These are phyloP conservation scores for Lyophyllum atratum DNA, from an alignment of 768 basidiomycete species.

Conservation along the genomic window DNA sequence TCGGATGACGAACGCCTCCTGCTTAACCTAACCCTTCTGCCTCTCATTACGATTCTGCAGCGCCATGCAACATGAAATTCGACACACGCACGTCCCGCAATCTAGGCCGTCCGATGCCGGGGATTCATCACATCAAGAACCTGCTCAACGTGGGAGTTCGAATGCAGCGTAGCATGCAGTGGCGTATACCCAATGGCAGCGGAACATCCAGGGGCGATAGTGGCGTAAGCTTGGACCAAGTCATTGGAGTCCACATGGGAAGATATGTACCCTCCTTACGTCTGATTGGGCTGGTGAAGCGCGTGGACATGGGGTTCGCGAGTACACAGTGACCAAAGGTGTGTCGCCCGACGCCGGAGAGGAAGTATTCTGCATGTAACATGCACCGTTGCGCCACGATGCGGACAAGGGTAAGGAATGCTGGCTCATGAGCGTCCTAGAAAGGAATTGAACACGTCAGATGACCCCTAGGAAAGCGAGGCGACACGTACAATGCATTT, in stretches of 20 bases:
- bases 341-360: constrained; percentile 88
- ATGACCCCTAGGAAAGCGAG: neutral
- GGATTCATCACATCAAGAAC: constrained; percentile 86
- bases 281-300: constrained; percentile 97
- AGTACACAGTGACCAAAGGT: constrained; percentile 97
- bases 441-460: neutral
- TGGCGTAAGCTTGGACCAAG: neutral
- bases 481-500: constrained; percentile 63
- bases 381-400: constrained; percentile 99
- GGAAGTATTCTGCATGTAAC: constrained; percentile 98
- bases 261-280: constrained; percentile 79
- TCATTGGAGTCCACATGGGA: too few species aligned
- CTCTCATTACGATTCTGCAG: constrained; percentile 67
- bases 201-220: constrained; percentile 59
- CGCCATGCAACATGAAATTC: constrained; percentile 97
- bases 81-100: constrained; percentile 94
- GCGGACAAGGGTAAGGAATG: constrained; percentile 96
- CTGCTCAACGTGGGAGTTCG: constrained; percentile 85
- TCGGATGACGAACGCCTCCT: constrained; percentile 92
- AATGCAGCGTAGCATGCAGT: constrained; percentile 86
- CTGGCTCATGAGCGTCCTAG: constrained; percentile 80
- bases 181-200: constrained; percentile 85
- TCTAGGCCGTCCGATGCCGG: constrained; percentile 94
- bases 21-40: constrained; percentile 50
- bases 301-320: constrained; percentile 96